Evolutionary conservation across 192 early-diverging fungal genomes (phyloP).

Genomic region (Podila clonocystis): DNA sequence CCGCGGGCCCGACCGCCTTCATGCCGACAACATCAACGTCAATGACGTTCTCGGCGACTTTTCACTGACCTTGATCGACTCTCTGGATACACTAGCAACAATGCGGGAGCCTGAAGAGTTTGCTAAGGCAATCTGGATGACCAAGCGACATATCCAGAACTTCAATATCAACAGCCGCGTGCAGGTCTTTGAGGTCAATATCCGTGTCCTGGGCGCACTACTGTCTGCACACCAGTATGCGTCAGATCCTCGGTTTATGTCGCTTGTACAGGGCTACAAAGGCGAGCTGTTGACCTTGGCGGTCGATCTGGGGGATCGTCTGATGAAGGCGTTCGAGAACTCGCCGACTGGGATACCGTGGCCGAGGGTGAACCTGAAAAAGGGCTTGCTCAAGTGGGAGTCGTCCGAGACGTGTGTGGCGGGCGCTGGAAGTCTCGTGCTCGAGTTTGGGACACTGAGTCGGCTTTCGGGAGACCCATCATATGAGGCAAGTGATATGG

Average conservation of each 20-base stretch:
- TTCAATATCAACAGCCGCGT: slow-evolving; percentile 90
- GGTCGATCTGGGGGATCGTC: slow-evolving; percentile 79
- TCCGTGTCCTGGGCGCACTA: slow-evolving; percentile 89
- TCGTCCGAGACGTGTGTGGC: slow-evolving; percentile 83
- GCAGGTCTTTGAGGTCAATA: slow-evolving; percentile 96
- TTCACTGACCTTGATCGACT: slow-evolving; percentile 92
- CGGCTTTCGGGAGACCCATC: slow-evolving; percentile 80
- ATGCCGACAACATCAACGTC: slow-evolving; percentile 70
- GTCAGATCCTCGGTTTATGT: slow-evolving; percentile 67
- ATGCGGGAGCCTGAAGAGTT: slow-evolving; percentile 31
- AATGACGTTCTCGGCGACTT: slow-evolving; percentile 98
- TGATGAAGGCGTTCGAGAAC: slow-evolving; percentile 89
- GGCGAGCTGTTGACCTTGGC: slow-evolving; percentile 85
- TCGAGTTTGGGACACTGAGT: slow-evolving; percentile 94
- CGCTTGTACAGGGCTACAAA: slow-evolving; percentile 72
- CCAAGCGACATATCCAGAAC: slow-evolving; percentile 69
- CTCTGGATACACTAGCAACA: slow-evolving; percentile 86
- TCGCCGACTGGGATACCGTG: slow-evolving; percentile 85
- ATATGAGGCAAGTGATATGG: slow-evolving; percentile 71
- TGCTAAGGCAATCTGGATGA: slow-evolving; percentile 59
- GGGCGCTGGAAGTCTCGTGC: slow-evolving; percentile 89
- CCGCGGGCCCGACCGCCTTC: slow-evolving; percentile 69
- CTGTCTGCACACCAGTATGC: slow-evolving; percentile 91
- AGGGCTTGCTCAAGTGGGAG: slow-evolving; percentile 75
- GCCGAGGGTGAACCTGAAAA: slow-evolving; percentile 82